phyloP scores from a whole-genome alignment of 2,329 filamentous ascomycete species.

The Clonostachys rosea region DNA sequence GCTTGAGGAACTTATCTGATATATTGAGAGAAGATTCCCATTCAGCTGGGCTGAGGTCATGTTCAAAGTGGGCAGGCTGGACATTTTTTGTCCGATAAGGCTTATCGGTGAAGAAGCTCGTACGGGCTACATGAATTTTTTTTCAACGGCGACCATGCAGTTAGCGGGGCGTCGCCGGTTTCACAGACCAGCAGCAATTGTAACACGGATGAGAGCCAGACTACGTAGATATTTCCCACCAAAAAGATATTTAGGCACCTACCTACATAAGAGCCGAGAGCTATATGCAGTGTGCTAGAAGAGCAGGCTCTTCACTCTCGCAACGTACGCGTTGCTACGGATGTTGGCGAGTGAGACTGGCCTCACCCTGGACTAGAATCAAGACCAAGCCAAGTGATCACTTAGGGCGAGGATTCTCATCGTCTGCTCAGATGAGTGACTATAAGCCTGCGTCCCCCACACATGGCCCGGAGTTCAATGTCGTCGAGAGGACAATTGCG shows the following conservation, averaged over 20 bases:
- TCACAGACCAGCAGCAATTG: neutral
- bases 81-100: conserved; percentile 1
- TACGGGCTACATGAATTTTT: neutral
- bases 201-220: neutral
- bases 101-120: neutral
- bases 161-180: neutral
- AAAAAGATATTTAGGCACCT: neutral
- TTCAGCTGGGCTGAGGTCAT: neutral
- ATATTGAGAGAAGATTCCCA: neutral
- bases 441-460: neutral
- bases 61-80: neutral
- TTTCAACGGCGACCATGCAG: neutral
- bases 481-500: neutral
- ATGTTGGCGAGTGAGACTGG: neutral
- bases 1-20: neutral
- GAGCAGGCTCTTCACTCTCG: neutral
- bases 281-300: conserved; percentile 1
- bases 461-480: neutral
- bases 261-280: neutral
- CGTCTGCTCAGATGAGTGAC: neutral
- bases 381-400: too few relatives aligned
- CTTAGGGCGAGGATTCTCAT: too few relatives aligned
- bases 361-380: neutral
- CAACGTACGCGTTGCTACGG: neutral
- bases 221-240: neutral